These are phyloP conservation scores for Fusarium nurragi DNA, from an alignment of 2,329 filamentous ascomycete species.

Conservation along the genomic window DNA sequence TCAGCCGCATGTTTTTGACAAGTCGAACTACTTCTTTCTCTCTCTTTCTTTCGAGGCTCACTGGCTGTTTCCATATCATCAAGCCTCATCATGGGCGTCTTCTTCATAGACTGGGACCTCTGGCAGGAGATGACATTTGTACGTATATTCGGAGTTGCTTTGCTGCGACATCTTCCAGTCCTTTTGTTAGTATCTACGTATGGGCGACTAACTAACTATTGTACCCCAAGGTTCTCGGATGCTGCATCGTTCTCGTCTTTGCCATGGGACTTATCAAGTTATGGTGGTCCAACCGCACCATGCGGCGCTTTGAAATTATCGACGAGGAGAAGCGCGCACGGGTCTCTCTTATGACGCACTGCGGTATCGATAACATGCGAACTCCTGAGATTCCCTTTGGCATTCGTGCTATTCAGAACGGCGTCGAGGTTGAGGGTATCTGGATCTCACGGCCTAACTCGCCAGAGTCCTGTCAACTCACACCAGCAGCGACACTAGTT, in stretches of 20 bases:
- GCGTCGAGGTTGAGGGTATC: conserved; percentile 85
- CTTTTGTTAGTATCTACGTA: neutral
- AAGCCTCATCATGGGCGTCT: conserved; percentile 51
- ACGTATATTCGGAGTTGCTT: conserved; percentile 51
- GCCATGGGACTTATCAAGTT: conserved; percentile 74
- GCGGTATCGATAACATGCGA: conserved; percentile 55
- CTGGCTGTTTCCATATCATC: conserved; percentile 4
- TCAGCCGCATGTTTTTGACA: conserved; percentile 15
- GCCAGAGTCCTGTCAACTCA: conserved; percentile 43
- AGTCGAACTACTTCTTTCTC: conserved; percentile 9
- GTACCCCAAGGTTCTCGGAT: conserved; percentile 70
- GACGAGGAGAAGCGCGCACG: conserved; percentile 72
- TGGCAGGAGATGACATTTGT: conserved; percentile 95
- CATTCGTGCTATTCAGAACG: conserved; percentile 83
- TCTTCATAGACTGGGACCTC: conserved; percentile 77
- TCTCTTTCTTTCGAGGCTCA: neutral
- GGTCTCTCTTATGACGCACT: conserved; percentile 63
- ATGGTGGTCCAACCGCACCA: conserved; percentile 65
- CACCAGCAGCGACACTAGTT: conserved; percentile 41
- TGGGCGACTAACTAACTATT: conserved; percentile 9
- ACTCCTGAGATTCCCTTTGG: conserved; percentile 81
- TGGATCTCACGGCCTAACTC: conserved; percentile 71
- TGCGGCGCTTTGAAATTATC: conserved; percentile 68
- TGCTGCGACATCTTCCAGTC: neutral
- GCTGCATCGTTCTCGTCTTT: conserved; percentile 76